A percentile compares a stretch with the other conserved stretches of the same genome.
phyloP scores from a whole-genome alignment of 1,139 yeast genomes.

The Zygosaccharomyces pseudobailii region DNA sequence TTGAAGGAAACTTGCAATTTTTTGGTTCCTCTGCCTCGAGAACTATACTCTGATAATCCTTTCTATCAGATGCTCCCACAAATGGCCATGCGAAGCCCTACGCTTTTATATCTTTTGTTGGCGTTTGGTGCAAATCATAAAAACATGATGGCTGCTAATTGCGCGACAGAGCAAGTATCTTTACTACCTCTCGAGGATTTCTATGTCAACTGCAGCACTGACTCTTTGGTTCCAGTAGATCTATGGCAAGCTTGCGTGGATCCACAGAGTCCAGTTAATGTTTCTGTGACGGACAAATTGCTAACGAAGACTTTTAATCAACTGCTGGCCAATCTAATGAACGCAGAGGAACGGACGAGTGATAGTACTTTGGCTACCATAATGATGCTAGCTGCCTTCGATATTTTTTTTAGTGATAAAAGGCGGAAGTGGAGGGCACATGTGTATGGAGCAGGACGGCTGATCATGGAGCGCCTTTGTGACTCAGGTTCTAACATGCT shows the following conservation, averaged over 20 bases:
- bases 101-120: slow-evolving; percentile 52
- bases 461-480: slow-evolving; percentile 38
- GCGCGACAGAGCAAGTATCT: neutral
- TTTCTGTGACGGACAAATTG: slow-evolving; percentile 1
- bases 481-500: slow-evolving; percentile 4
- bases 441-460: slow-evolving; percentile 64
- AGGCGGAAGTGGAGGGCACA: slow-evolving; percentile 59
- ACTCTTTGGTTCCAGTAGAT: neutral
- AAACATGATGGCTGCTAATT: slow-evolving; percentile 28
- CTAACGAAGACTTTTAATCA: slow-evolving; percentile 33
- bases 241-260: neutral
- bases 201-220: neutral
- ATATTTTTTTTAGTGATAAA: slow-evolving; percentile 43
- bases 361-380: slow-evolving; percentile 67
- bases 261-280: neutral
- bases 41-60: slow-evolving; percentile 58
- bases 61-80: slow-evolving; percentile 61
- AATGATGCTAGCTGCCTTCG: slow-evolving; percentile 57
- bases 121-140: slow-evolving; percentile 63
- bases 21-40: slow-evolving; percentile 65
- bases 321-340: slow-evolving; percentile 47
- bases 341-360: slow-evolving; percentile 51
- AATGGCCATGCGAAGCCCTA: slow-evolving; percentile 60
- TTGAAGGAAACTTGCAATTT: slow-evolving; percentile 56
- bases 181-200: slow-evolving; percentile 1